A percentile compares a stretch with the other conserved stretches of the same genome.
Evolutionary conservation across 2,329 filamentous ascomycete species (phyloP).

Genomic region (Fusarium sp.): DNA sequence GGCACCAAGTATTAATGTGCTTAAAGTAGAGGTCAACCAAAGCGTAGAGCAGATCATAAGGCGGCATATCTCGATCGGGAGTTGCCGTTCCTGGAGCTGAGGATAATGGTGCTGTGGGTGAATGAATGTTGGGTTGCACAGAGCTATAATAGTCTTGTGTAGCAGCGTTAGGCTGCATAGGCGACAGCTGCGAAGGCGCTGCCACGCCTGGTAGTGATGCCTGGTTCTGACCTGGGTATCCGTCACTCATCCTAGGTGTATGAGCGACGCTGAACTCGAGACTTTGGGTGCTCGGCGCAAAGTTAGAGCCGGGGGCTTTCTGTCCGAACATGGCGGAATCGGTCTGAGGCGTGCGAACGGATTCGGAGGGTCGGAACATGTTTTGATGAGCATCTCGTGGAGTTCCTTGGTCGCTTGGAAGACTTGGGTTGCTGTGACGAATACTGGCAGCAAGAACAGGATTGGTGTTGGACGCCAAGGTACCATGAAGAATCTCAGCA

Average conservation of each 20-base stretch:
- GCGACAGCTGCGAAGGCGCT: slow-evolving; percentile 53
- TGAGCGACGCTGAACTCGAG: slow-evolving; percentile 67
- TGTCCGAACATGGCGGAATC: slow-evolving; percentile 74
- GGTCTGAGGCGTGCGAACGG: slow-evolving; percentile 67
- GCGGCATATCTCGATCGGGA: slow-evolving; percentile 77
- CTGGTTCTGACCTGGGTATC: slow-evolving; percentile 64
- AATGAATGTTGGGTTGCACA: slow-evolving; percentile 65
- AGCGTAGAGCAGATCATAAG: slow-evolving; percentile 81
- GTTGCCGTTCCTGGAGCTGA: slow-evolving; percentile 54
- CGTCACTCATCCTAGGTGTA: slow-evolving; percentile 65
- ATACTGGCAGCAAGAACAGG: slow-evolving; percentile 58
- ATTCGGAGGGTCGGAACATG: slow-evolving; percentile 67
- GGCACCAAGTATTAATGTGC: slow-evolving; percentile 87
- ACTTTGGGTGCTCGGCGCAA: slow-evolving; percentile 62
- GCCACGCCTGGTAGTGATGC: slow-evolving; percentile 60
- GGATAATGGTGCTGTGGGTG: slow-evolving; percentile 70
- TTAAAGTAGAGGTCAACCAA: slow-evolving; percentile 85
- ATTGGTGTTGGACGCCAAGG: slow-evolving; percentile 60
- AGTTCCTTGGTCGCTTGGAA: slow-evolving; percentile 70
- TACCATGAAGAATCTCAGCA: slow-evolving; percentile 75
- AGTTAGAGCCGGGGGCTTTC: slow-evolving; percentile 65
- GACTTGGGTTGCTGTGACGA: slow-evolving; percentile 65
- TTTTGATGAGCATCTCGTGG: slow-evolving; percentile 63
- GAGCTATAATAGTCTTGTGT: slow-evolving; percentile 67
- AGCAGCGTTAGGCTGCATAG: slow-evolving; percentile 59